Base-by-base conservation (phyloP, 768 basidiomycete species). In the Termitomyces sp. region DNA sequence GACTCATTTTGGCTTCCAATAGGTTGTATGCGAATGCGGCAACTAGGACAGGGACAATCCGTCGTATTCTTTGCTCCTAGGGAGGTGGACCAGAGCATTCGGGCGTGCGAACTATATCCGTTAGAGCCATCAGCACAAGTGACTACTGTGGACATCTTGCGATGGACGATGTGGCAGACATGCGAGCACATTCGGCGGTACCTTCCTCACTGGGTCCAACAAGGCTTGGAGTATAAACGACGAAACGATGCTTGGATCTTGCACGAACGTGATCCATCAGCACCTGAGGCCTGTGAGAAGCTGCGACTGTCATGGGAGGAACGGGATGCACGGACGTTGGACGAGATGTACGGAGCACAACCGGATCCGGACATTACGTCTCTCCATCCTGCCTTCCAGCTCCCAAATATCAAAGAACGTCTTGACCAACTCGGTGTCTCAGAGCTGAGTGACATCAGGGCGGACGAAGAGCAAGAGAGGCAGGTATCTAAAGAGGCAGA, bases 21-120 rank as follows among this genome's bases (percentile, higher is more conserved):
- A 82, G 81, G 80, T 3, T 82, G 81, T 54, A 82, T 82, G 81
- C 71, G 81, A 13, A 80, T 82, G 81, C 72, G 82, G 3, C 72
- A 74, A 62, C 70, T 82, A 1, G 82, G 82, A 13, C 63, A 68
- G 10, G 77, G 76, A 0, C 81, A 82, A 54, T 77, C 80, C 2
- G 63, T 82, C n/a, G 66, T 76, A 55, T 81, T 82, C 62, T 77
- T 79, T 46, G 80, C 77, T 10, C 74, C 81, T 7, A 62, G 65
- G 0, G 79, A 80, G 45, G 69, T 80, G 4, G 73, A 77, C 52
- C 60, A 61, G 10, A 50, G 58, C 1, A 78, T 82, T 53, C 74
- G 74, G n/a, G 44, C 58, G 5, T 69, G 71, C 16, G 64, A 71
- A 13, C 69, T 81, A 59, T 77, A 75, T 50, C 65, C 64, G 22